Percentiles rank a stretch among this genome's conserved stretches.
Conservation (phyloP, 2,329 filamentous ascomycete genomes). For the Curvularia sp. region DNA sequence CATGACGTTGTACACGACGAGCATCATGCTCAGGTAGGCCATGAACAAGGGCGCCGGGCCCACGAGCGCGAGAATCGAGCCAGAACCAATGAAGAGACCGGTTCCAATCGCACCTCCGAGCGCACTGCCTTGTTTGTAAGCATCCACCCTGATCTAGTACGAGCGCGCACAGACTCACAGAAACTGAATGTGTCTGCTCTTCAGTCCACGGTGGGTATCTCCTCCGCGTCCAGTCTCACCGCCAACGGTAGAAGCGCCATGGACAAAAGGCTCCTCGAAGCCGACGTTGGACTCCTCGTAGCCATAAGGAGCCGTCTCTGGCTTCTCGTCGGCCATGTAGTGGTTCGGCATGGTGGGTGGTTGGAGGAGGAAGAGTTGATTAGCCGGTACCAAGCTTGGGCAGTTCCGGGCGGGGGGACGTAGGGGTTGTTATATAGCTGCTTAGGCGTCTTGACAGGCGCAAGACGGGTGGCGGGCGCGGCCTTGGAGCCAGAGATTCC, state of each 20-base stretch:
- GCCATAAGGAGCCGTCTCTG: constrained; percentile 22
- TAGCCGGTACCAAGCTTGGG: constrained; percentile 13
- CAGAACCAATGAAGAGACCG: constrained; percentile 48
- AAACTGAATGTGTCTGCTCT: constrained; percentile 50
- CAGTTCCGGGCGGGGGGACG: background rate
- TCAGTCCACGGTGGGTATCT: constrained; percentile 47
- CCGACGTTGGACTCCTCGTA: constrained; percentile 25
- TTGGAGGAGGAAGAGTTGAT: background rate
- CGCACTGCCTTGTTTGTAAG: constrained; percentile 59
- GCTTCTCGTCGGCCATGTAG: constrained; percentile 37
- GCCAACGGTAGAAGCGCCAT: constrained; percentile 38
- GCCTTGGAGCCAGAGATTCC: constrained; percentile 22
- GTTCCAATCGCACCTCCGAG: constrained; percentile 63
- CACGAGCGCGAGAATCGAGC: constrained; percentile 41
- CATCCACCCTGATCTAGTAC: background rate
- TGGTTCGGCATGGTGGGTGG: constrained; percentile 32
- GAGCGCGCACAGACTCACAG: constrained; percentile 28
- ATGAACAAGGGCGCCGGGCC: constrained; percentile 48
- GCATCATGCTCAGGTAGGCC: constrained; percentile 49
- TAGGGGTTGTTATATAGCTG: constrained; percentile 17
- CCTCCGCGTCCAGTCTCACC: constrained; percentile 40
- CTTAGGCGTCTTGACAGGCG: constrained; percentile 4
- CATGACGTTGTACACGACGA: constrained; percentile 51
- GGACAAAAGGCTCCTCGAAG: constrained; percentile 35
- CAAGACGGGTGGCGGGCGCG: background rate